Conservation (phyloP, 768 basidiomycete species). For the Lentinula raphanica region DNA sequence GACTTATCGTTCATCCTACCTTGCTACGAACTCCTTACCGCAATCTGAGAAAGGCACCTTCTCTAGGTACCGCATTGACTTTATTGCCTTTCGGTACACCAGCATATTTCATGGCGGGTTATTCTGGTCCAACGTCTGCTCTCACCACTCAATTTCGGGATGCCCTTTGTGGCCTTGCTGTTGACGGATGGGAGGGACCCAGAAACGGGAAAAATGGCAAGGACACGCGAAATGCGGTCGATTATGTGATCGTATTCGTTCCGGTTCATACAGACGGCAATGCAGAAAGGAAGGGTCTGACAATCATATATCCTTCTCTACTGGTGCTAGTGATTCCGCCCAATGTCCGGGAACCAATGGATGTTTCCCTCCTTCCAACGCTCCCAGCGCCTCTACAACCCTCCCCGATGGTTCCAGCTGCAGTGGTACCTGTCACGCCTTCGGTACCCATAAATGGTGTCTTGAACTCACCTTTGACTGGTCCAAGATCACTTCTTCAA, state of each 20-base stretch:
- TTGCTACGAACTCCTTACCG: slow-evolving; percentile 55
- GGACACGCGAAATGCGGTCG: slow-evolving; percentile 16
- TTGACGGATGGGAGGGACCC: slow-evolving; percentile 42
- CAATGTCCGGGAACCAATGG: slow-evolving; percentile 16
- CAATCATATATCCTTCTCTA: slow-evolving; percentile 65
- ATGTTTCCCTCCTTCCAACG: slow-evolving; percentile 7
- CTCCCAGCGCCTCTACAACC: slow-evolving; percentile 4
- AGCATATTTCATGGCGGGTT: slow-evolving; percentile 68
- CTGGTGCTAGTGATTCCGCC: slow-evolving; percentile 45
- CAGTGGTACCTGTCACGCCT: neutral
- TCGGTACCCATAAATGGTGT: neutral
- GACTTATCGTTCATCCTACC: slow-evolving; percentile 62
- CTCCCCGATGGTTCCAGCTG: slow-evolving; percentile 8
- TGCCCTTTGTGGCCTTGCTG: slow-evolving; percentile 59
- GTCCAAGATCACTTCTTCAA: neutral
- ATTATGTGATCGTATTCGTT: slow-evolving; percentile 68
- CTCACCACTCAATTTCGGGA: slow-evolving; percentile 60
- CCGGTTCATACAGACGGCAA: slow-evolving; percentile 65
- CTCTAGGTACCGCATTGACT: slow-evolving; percentile 61
- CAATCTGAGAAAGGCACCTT: slow-evolving; percentile 43
- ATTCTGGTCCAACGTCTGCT: slow-evolving; percentile 59
- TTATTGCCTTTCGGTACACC: slow-evolving; percentile 69
- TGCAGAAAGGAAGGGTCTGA: slow-evolving; percentile 74
- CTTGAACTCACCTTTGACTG: slow-evolving; percentile 6
- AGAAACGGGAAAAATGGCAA: slow-evolving; percentile 9